A percentile compares a stretch with the other conserved stretches of the same genome.
Conservation (phyloP, 108 stramenopile species). For the Nannochloropsis oceanica region DNA sequence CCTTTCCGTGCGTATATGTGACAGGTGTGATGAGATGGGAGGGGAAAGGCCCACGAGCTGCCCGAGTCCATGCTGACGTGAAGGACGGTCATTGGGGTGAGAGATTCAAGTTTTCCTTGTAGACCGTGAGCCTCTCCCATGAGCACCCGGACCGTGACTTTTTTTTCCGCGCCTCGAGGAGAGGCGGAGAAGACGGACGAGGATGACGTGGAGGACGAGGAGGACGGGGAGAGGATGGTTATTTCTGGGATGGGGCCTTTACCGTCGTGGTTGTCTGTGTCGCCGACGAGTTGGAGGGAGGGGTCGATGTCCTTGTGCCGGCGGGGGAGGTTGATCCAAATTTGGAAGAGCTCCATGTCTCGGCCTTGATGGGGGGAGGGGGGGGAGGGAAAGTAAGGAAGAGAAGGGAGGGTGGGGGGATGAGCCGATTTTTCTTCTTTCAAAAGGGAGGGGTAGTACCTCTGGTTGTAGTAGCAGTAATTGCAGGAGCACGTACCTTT, state of each 20-base stretch:
- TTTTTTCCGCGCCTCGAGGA: background rate
- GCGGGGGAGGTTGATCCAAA: constrained; percentile 27
- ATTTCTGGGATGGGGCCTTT: background rate
- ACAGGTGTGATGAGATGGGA: constrained; percentile 1
- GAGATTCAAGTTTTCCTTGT: background rate
- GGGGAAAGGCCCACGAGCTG: constrained; percentile 2
- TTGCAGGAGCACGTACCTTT: background rate
- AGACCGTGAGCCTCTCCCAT: background rate
- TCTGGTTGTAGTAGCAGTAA: too few relatives aligned
- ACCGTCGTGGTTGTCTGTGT: constrained; percentile 6
- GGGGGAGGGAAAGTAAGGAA: background rate
- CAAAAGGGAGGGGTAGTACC: background rate
- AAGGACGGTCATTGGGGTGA: constrained; percentile 15
- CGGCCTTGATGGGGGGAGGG: background rate
- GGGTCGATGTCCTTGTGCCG: constrained; percentile 3
- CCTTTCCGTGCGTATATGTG: constrained; percentile 10
- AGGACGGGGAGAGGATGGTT: background rate
- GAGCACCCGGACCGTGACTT: background rate
- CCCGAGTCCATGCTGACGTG: constrained; percentile 18
- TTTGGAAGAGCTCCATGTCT: background rate
- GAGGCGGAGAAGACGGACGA: background rate
- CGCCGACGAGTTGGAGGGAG: constrained; percentile 8
- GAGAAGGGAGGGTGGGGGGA: background rate
- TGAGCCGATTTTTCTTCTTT: too few relatives aligned
- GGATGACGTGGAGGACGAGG: background rate